Evolutionary conservation across 495 filamentous ascomycete species (phyloP).

Genomic region (Entonaema liquescens): DNA sequence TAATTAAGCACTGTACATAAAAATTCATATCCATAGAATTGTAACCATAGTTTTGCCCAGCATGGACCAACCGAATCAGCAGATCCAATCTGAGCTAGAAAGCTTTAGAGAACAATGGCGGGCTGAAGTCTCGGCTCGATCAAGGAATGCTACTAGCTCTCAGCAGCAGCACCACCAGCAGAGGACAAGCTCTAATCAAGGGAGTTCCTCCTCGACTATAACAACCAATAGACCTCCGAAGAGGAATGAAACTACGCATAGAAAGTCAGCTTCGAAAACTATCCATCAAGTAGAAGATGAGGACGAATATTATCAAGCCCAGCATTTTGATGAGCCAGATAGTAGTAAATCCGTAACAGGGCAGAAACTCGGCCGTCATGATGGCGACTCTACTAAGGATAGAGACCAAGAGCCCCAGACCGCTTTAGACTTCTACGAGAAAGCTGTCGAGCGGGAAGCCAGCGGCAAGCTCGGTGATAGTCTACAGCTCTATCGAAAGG

Average conservation of each 20-base stretch:
- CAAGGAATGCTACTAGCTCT: slow-evolving; percentile 49
- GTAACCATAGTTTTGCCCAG: slow-evolving; percentile 11
- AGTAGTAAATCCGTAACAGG: slow-evolving; percentile 16
- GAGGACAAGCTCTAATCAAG: slow-evolving; percentile 16
- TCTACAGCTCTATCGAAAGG: slow-evolving; percentile 85
- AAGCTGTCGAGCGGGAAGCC: slow-evolving; percentile 86
- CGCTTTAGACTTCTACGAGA: slow-evolving; percentile 92
- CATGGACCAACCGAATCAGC: slow-evolving; percentile 41
- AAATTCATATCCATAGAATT: slow-evolving; percentile 4
- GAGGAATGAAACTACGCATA: slow-evolving; percentile 38
- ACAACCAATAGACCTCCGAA: slow-evolving; percentile 39
- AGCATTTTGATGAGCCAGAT: slow-evolving; percentile 50
- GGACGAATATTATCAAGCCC: slow-evolving; percentile 52
- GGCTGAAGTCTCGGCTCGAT: slow-evolving; percentile 70
- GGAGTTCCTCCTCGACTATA: slow-evolving; percentile 27
- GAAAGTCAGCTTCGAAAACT: slow-evolving; percentile 22
- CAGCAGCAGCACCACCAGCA: slow-evolving; percentile 15
- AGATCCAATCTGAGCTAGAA: slow-evolving; percentile 74
- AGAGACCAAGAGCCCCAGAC: slow-evolving; percentile 67
- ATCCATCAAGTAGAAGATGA: slow-evolving; percentile 47
- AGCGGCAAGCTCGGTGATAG: slow-evolving; percentile 90
- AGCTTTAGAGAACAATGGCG: slow-evolving; percentile 84
- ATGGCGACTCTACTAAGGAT: slow-evolving; percentile 9
- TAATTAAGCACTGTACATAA: neutral
- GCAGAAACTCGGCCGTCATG: slow-evolving; percentile 31